Conservation (phyloP, 163 green algal genomes). For the Chlamydomonas reinhardtii region DNA sequence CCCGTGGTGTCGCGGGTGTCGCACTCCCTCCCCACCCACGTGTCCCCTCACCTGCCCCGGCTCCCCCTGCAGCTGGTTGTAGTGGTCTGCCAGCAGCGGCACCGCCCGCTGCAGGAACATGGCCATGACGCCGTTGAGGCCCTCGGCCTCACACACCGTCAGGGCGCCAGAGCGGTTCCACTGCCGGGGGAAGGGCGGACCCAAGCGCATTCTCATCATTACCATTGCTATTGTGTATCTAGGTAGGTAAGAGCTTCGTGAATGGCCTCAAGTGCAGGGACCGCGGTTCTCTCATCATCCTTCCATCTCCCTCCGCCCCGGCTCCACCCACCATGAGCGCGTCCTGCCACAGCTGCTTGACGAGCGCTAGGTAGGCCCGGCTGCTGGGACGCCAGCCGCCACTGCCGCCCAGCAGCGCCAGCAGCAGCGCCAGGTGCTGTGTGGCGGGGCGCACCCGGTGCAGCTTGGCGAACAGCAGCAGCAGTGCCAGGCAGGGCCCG, state of each 20-base stretch:
- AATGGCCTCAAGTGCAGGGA: no score
- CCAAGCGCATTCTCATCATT: no score
- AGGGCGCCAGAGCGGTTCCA: background rate
- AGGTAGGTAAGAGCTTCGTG: no score
- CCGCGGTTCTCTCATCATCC: no score
- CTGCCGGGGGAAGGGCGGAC: background rate
- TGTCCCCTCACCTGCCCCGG: background rate
- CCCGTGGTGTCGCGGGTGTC: no score
- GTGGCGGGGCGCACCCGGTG: constrained; percentile 22
- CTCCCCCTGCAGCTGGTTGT: background rate
- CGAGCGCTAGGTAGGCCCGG: constrained; percentile 11
- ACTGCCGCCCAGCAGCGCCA: background rate
- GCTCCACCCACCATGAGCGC: constrained; percentile 1
- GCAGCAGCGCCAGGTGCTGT: constrained; percentile 12
- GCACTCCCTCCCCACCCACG: no score
- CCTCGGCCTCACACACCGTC: constrained; percentile 53
- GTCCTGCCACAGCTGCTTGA: constrained; percentile 27
- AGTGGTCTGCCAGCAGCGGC: constrained; percentile 54
- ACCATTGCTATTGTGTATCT: no score
- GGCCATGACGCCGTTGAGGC: constrained; percentile 48
- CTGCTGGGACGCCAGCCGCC: constrained; percentile 4
- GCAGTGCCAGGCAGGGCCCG: constrained; percentile 1
- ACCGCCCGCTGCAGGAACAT: constrained; percentile 50
- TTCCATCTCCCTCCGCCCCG: no score
- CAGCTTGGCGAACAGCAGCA: constrained; percentile 34